Conservation (phyloP, 1,139 yeast genomes). For the Meyerozyma guilliermondii region DNA sequence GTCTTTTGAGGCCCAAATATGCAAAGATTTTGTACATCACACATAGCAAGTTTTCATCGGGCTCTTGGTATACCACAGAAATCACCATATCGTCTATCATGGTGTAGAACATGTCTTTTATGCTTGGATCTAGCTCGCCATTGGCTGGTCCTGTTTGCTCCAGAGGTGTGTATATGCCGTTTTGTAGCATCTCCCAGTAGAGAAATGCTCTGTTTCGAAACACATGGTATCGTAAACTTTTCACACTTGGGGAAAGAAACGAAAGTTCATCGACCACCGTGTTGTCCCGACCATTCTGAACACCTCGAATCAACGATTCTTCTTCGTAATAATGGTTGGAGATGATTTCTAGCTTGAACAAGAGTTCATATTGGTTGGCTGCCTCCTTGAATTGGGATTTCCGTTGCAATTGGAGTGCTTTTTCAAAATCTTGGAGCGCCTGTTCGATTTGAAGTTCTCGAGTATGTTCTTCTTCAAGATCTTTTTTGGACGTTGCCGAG, state of each 20-base stretch:
- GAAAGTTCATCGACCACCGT: constrained; percentile 37
- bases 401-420: constrained; percentile 62
- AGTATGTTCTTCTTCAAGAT: constrained; percentile 80
- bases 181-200: constrained; percentile 44
- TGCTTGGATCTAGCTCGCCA: constrained; percentile 19
- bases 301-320: constrained; percentile 31
- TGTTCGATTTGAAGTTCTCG: constrained; percentile 85
- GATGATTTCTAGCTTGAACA: constrained; percentile 67
- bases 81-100: constrained; percentile 51
- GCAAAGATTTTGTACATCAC: constrained; percentile 45
- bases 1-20: constrained; percentile 42
- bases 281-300: constrained; percentile 35
- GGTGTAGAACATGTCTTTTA: constrained; percentile 28
- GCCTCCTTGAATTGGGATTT: constrained; percentile 45
- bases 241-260: constrained; percentile 62
- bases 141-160: constrained; percentile 6
- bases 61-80: constrained; percentile 58
- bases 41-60: constrained; percentile 50
- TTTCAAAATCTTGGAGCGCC: constrained; percentile 71
- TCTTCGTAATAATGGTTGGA: constrained; percentile 46
- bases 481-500: constrained; percentile 43
- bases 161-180: constrained; percentile 6
- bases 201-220: constrained; percentile 79
- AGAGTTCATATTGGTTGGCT: constrained; percentile 48
- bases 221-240: constrained; percentile 68